These are phyloP conservation scores for Fusarium torreyae DNA, from an alignment of 2,329 filamentous ascomycete genomes.

Conservation along the genomic window DNA sequence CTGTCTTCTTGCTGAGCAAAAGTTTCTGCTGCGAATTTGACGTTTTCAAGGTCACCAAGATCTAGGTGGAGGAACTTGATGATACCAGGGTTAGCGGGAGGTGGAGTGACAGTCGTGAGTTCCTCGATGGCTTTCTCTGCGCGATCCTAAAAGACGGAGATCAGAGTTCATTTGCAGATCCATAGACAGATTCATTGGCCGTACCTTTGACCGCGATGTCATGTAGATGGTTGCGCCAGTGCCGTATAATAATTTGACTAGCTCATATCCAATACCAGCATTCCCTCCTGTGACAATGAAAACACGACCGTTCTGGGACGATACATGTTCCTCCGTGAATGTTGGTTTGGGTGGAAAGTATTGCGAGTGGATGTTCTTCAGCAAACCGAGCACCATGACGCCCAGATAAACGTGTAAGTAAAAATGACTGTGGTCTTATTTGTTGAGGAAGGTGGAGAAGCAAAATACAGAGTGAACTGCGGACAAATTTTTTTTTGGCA, in stretches of 20 bases:
- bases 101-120: conserved; percentile 28
- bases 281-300: conserved; percentile 66
- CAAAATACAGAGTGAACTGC: not conserved
- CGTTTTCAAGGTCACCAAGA: conserved; percentile 59
- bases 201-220: conserved; percentile 59
- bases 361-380: conserved; percentile 21
- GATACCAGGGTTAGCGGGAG: conserved; percentile 9
- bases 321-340: conserved; percentile 49
- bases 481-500: no score
- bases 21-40: conserved; percentile 55
- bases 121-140: conserved; percentile 51
- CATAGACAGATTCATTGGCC: not conserved
- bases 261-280: conserved; percentile 64
- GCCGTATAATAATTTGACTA: conserved; percentile 67
- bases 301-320: conserved; percentile 49
- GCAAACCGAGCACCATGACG: not conserved
- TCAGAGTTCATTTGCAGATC: no score
- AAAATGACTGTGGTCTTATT: no score
- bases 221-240: conserved; percentile 69
- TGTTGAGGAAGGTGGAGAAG: no score
- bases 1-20: conserved; percentile 57
- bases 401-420: not conserved
- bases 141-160: conserved; percentile 14
- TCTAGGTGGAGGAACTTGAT: conserved; percentile 56
- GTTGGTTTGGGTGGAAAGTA: conserved; percentile 41